Evolutionary conservation across 2,329 filamentous ascomycete species (phyloP), one percentile per base, ranked within the genome.

Genomic region (Rachicladosporium sp.): DNA sequence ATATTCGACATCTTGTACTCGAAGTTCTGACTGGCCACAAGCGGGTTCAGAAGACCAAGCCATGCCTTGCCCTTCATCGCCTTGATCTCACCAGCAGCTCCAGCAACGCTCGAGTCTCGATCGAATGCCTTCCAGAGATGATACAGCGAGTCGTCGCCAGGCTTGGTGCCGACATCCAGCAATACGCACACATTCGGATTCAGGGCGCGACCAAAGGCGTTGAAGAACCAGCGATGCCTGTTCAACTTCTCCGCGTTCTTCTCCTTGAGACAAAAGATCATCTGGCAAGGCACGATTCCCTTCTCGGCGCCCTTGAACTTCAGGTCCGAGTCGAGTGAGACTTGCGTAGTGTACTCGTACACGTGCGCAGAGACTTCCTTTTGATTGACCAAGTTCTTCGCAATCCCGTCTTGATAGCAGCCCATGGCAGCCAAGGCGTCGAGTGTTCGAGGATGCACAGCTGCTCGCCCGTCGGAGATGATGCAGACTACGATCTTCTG

Each of bases 1-100:
- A 98, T 98, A 54, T 98, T 98, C 31, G 87, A 94, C 86, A 98
- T 95, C 64, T 98, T 98, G 70, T 98, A 98, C 67, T 98, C 91
- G 50, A 98, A 98, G 59, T 98, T 98, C 55, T 98, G 91, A 34
- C 87, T 93, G 0, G 91, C 91, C 10, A 98, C 89, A 4, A 98
- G 70, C 0, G 91, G 91, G 54, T 98, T 98, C 34, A 98, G 68
- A 10, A 98, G 71, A 46, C 89, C 86, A 4, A 78, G 68, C 56
- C 86, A 88, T 13, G 74, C 78, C 50, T 80, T 85, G 5, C 91
- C 91, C 61, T 95, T 93, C 65, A 93, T 93, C 1, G 91, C 91
- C 59, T 89, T 94, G 62, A 98, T 98, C 61, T 98, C 91, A 49
- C 91, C 91, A 47, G 91, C 95, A 19, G 91, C 91, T 36, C 91